These are phyloP conservation scores for Leavenworthia alabamica DNA, from an alignment of 345 rosid species.

Conservation along the genomic window DNA sequence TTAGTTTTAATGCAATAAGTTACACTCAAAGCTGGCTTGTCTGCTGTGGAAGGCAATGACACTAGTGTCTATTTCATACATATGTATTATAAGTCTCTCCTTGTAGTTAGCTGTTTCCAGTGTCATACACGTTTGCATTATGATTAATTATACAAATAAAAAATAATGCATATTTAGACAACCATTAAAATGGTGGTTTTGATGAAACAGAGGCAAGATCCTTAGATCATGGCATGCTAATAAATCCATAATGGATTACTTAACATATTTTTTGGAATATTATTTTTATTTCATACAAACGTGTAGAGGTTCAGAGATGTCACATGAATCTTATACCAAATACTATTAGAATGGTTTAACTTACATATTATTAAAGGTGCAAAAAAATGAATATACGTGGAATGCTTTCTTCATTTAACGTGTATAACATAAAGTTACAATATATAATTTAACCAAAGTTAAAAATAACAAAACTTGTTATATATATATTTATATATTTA, in stretches of 20 bases:
- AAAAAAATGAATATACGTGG: too few species aligned
- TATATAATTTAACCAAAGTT: too few species aligned
- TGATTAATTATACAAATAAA: background rate
- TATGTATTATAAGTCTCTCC: background rate
- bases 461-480: too few species aligned
- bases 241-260: background rate
- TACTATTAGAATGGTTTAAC: too few species aligned
- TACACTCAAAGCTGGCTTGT: conserved; percentile 13
- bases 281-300: background rate
- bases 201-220: conserved; percentile 11
- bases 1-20: background rate
- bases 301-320: conserved; percentile 2
- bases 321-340: background rate
- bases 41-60: conserved; percentile 3
- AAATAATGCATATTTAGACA: background rate
- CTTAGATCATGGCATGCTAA: conserved; percentile 5
- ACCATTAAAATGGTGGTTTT: background rate
- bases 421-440: too few species aligned
- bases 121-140: conserved; percentile 11
- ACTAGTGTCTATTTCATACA: conserved; percentile 16
- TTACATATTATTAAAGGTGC: too few species aligned
- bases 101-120: conserved; percentile 10
- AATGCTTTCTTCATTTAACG: too few species aligned
- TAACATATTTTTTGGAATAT: background rate
- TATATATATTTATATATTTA: too few species aligned